phyloP scores from a whole-genome alignment of 805 yeast species.

The Yamadazyma endophytica region DNA sequence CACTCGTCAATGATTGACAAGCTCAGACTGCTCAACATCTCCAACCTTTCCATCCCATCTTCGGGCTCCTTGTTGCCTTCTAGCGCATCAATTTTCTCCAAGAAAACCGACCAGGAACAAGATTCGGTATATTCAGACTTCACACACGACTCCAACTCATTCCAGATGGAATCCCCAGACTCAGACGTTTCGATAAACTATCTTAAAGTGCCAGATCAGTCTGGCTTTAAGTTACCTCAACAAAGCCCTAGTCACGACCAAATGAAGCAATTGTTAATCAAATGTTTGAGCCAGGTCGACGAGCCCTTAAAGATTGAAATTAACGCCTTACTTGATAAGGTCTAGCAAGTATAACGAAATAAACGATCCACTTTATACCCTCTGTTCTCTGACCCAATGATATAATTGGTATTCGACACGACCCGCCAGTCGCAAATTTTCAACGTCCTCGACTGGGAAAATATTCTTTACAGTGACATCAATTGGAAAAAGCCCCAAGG shows the following conservation, averaged over 20 bases:
- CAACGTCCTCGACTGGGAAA: no score
- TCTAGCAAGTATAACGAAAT: no score
- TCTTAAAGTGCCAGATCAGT: no score
- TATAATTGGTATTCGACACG: no score
- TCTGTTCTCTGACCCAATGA: no score
- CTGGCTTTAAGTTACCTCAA: neutral
- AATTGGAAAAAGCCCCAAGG: conserved; percentile 41
- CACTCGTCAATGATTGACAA: conserved; percentile 22
- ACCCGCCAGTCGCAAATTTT: no score
- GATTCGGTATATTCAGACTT: conserved; percentile 29
- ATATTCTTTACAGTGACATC: no score
- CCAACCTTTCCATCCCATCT: conserved; percentile 9
- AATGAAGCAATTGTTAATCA: conserved; percentile 7
- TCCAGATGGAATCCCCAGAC: no score
- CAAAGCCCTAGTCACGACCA: conserved; percentile 3
- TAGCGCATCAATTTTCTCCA: conserved; percentile 9
- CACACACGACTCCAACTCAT: conserved; percentile 6
- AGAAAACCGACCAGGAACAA: conserved; percentile 11
- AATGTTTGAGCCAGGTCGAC: conserved; percentile 7
- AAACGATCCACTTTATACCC: no score
- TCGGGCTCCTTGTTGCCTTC: no score
- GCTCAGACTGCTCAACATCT: conserved; percentile 22
- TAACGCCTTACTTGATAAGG: conserved; percentile 1
- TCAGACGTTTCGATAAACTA: no score
- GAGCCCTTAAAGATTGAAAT: conserved; percentile 9